These are phyloP conservation scores for Pythium biforme DNA, from an alignment of 352 stramenopile species.

Conservation along the genomic window DNA sequence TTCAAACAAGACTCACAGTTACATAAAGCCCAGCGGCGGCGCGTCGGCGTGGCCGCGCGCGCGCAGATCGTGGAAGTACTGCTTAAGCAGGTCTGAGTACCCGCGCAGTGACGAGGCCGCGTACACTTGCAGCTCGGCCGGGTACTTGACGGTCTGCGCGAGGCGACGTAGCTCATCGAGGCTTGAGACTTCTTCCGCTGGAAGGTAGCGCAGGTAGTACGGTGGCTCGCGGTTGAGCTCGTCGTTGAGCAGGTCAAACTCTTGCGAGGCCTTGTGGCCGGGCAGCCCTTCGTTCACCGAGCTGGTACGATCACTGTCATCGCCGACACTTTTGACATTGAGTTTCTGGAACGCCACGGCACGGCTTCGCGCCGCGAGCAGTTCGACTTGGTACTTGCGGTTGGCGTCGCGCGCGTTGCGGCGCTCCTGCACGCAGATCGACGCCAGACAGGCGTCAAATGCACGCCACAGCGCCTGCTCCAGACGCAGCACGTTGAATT, in stretches of 20 bases:
- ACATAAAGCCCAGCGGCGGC: slow-evolving; percentile 47
- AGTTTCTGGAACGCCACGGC: slow-evolving; percentile 57
- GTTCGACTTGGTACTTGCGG: slow-evolving; percentile 55
- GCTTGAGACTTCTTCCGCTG: slow-evolving; percentile 55
- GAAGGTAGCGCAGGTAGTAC: slow-evolving; percentile 73
- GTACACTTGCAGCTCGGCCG: slow-evolving; percentile 56
- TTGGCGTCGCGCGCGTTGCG: slow-evolving; percentile 54
- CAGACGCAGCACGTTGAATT: slow-evolving; percentile 48
- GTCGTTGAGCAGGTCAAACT: slow-evolving; percentile 55
- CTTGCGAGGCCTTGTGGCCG: slow-evolving; percentile 48
- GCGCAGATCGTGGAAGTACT: slow-evolving; percentile 63
- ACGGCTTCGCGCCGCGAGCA: slow-evolving; percentile 46
- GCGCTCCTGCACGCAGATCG: slow-evolving; percentile 62
- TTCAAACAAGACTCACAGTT: slow-evolving; percentile 1
- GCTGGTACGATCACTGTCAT: slow-evolving; percentile 29
- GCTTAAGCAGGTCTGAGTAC: slow-evolving; percentile 65
- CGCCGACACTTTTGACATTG: slow-evolving; percentile 36
- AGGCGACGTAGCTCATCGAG: slow-evolving; percentile 61
- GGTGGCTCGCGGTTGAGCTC: slow-evolving; percentile 62
- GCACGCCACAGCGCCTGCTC: slow-evolving; percentile 74
- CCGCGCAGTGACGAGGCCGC: slow-evolving; percentile 49
- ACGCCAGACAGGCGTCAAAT: slow-evolving; percentile 69
- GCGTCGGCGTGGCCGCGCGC: slow-evolving; percentile 42
- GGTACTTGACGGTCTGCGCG: slow-evolving; percentile 55
- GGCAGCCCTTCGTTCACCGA: slow-evolving; percentile 55